Conservation (phyloP, 768 basidiomycete genomes). For the Mycena alexandri region DNA sequence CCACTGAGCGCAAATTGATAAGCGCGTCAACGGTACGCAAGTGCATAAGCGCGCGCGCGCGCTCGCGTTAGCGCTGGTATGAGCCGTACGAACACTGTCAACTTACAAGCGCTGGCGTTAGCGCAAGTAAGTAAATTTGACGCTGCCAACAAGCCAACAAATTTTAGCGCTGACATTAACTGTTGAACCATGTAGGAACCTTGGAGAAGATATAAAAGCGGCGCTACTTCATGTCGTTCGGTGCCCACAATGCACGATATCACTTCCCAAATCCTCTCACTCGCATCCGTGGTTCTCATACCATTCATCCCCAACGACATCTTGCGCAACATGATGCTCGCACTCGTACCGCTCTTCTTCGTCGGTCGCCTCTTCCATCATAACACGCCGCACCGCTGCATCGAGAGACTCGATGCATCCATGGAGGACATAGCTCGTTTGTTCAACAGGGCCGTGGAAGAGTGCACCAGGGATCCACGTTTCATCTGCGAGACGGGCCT, state of each 20-base stretch:
- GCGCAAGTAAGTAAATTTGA: too few relatives aligned
- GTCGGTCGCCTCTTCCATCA: neutral
- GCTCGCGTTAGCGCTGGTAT: too few relatives aligned
- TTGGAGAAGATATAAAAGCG: too few relatives aligned
- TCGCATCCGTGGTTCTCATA: constrained; percentile 1
- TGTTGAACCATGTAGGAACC: too few relatives aligned
- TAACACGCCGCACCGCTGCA: neutral
- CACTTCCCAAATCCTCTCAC: constrained; percentile 2
- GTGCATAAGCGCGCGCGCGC: too few relatives aligned
- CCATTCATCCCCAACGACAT: constrained; percentile 4
- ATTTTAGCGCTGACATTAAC: too few relatives aligned
- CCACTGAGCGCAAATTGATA: too few relatives aligned
- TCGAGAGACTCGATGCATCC: constrained; percentile 1
- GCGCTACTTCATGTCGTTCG: too few relatives aligned
- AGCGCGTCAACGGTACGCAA: too few relatives aligned
- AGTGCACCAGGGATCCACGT: constrained; percentile 14
- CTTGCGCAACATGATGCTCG: neutral
- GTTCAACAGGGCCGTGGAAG: neutral
- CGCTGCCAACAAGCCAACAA: too few relatives aligned
- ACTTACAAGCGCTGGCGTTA: too few relatives aligned
- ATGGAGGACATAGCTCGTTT: neutral
- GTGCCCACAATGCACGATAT: constrained; percentile 6
- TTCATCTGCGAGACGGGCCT: constrained; percentile 10
- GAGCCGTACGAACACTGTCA: too few relatives aligned
- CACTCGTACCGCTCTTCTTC: neutral